Evolutionary conservation across 306 rosid species (phyloP).

Genomic region (Malus asiatica): DNA sequence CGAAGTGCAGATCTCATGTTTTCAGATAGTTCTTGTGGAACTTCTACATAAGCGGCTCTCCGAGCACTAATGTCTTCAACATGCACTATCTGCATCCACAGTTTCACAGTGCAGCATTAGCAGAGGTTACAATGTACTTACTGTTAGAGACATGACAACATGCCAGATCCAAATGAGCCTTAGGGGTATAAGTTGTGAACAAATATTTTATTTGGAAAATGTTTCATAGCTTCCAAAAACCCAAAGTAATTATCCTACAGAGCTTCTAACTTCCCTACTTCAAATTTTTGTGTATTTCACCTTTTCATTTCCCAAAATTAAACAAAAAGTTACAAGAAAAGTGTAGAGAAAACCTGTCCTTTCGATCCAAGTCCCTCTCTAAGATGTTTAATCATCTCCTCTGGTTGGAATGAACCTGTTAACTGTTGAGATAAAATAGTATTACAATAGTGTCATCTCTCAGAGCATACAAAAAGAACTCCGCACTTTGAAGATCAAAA

Average conservation of each 20-base stretch:
- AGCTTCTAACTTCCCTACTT: too few relatives aligned
- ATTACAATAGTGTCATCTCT: background rate
- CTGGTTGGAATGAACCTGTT: slow-evolving; percentile 42
- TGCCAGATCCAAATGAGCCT: background rate
- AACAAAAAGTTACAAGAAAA: background rate
- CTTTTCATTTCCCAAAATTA: slow-evolving; percentile 7
- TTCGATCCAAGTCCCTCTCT: slow-evolving; percentile 56
- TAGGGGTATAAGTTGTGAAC: background rate
- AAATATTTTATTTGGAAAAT: background rate
- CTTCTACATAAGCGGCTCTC: slow-evolving; percentile 45
- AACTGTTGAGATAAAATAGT: slow-evolving; percentile 41
- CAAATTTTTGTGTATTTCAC: background rate
- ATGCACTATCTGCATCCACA: slow-evolving; percentile 71
- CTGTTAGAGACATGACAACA: slow-evolving; percentile 5
- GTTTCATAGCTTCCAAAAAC: too few relatives aligned
- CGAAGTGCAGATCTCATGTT: slow-evolving; percentile 52
- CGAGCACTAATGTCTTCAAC: slow-evolving; percentile 66
- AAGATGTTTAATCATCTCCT: slow-evolving; percentile 87
- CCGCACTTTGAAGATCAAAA: background rate
- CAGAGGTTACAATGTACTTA: background rate
- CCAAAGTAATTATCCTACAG: too few relatives aligned
- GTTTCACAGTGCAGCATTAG: slow-evolving; percentile 21
- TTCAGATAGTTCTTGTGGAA: slow-evolving; percentile 54
- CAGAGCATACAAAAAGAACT: background rate
- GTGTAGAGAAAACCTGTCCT: slow-evolving; percentile 55